Conservation (phyloP, 2,329 filamentous ascomycete species). For the Cryoendolithus antarcticus region DNA sequence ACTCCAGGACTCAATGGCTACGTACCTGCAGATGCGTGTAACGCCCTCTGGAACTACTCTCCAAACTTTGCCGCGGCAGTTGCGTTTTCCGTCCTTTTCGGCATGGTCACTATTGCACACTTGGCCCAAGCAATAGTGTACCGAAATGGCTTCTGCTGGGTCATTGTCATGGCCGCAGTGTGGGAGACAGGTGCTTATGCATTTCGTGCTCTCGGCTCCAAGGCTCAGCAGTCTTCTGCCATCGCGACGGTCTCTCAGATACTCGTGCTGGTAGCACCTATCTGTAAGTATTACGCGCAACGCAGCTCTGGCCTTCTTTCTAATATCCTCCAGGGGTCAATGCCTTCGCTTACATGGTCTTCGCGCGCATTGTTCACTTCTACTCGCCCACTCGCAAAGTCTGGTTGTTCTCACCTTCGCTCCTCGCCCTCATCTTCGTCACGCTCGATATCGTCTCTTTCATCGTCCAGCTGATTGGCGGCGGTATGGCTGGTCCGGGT, state of each 20-base stretch:
- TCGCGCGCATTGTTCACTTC: slow-evolving; percentile 29
- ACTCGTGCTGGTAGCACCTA: slow-evolving; percentile 32
- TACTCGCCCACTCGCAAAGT: slow-evolving; percentile 16
- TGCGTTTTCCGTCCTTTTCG: neutral
- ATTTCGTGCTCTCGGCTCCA: slow-evolving; percentile 28
- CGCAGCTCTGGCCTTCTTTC: slow-evolving; percentile 1
- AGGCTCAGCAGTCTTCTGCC: slow-evolving; percentile 25
- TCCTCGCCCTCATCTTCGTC: slow-evolving; percentile 26
- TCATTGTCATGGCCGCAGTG: slow-evolving; percentile 31
- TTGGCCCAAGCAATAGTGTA: slow-evolving; percentile 11
- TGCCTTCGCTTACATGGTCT: slow-evolving; percentile 31
- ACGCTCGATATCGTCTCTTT: slow-evolving; percentile 32
- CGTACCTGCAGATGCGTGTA: slow-evolving; percentile 28
- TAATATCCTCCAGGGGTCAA: slow-evolving; percentile 27
- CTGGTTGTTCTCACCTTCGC: slow-evolving; percentile 13
- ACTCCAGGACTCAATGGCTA: slow-evolving; percentile 1
- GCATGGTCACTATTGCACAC: slow-evolving; percentile 3
- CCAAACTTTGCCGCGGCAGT: slow-evolving; percentile 1
- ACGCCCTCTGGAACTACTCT: slow-evolving; percentile 21
- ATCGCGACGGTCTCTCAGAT: slow-evolving; percentile 26
- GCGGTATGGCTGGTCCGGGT: slow-evolving; percentile 23
- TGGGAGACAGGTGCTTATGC: slow-evolving; percentile 34
- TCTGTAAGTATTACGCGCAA: neutral
- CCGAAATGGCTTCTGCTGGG: slow-evolving; percentile 30
- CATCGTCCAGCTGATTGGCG: slow-evolving; percentile 31